Conservation (phyloP, 139 green algal species). For the Microglena sp. region DNA sequence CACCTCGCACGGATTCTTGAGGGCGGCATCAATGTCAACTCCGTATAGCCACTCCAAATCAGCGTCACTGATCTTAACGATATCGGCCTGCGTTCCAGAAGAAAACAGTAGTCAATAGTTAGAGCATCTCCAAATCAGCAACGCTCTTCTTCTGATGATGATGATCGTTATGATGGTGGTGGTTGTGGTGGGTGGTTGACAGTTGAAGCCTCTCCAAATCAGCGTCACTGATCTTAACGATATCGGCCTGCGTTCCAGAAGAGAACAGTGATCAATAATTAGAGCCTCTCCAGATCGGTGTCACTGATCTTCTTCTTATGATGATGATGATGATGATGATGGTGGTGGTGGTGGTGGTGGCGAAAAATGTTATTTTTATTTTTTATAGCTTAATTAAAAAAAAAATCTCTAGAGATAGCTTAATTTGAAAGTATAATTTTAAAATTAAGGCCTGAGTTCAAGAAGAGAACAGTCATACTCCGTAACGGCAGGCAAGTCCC, state of each 20-base stretch:
- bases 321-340: too few species aligned
- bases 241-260: conserved; percentile 34
- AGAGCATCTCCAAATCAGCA: neutral
- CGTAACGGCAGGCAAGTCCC: too few species aligned
- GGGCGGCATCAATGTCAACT: conserved; percentile 35
- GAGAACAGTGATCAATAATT: neutral
- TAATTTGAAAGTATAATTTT: too few species aligned
- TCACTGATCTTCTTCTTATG: too few species aligned
- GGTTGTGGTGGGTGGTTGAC: too few species aligned
- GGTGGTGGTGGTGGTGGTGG: too few species aligned
- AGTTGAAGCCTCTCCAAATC: conserved; percentile 81
- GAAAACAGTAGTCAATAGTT: neutral
- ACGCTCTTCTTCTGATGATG: too few species aligned
- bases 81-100: conserved; percentile 34
- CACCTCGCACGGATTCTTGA: conserved; percentile 43
- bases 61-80: conserved; percentile 79
- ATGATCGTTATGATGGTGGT: too few species aligned
- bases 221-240: conserved; percentile 79
- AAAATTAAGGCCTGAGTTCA: conserved; percentile 54
- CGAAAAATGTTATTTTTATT: too few species aligned
- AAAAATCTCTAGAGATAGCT: too few species aligned
- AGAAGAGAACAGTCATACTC: neutral
- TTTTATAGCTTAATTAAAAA: too few species aligned
- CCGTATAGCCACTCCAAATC: conserved; percentile 76
- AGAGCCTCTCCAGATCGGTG: neutral